phyloP scores from a whole-genome alignment of 2,329 filamentous ascomycete genomes.

The Curvularia hawaiiensis region DNA sequence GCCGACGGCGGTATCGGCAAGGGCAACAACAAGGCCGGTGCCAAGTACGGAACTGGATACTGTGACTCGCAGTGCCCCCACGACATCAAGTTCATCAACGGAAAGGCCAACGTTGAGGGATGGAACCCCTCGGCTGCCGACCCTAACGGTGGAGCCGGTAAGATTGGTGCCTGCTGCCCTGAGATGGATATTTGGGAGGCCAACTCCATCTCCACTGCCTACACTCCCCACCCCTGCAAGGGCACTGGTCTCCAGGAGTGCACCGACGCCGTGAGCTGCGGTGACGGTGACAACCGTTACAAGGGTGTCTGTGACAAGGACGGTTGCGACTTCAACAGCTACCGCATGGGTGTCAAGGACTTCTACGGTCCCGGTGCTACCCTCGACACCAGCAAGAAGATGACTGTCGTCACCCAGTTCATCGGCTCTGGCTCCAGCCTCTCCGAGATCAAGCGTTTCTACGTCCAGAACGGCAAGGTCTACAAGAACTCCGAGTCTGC shows the following conservation, averaged over 20 bases:
- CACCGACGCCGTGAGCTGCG: slow-evolving; percentile 50
- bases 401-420: slow-evolving; percentile 61
- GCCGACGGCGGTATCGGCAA: slow-evolving; percentile 58
- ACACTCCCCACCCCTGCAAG: slow-evolving; percentile 69
- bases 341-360: slow-evolving; percentile 66
- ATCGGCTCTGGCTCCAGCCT: slow-evolving; percentile 50
- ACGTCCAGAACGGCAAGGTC: slow-evolving; percentile 56
- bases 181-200: slow-evolving; percentile 77
- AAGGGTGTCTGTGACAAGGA: slow-evolving; percentile 69
- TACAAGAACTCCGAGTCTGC: slow-evolving; percentile 53
- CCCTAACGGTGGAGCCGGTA: slow-evolving; percentile 58
- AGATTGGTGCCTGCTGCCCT: slow-evolving; percentile 66
- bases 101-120: slow-evolving; percentile 60
- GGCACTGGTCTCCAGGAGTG: slow-evolving; percentile 58
- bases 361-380: slow-evolving; percentile 66
- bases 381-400: slow-evolving; percentile 50
- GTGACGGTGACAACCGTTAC: slow-evolving; percentile 59
- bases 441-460: slow-evolving; percentile 55
- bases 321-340: slow-evolving; percentile 67
- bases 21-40: slow-evolving; percentile 58
- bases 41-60: slow-evolving; percentile 64
- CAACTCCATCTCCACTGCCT: slow-evolving; percentile 67
- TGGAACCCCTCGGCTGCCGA: slow-evolving; percentile 61
- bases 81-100: slow-evolving; percentile 60
- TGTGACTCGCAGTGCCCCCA: slow-evolving; percentile 50